Evolutionary conservation across 306 rosid genomes (phyloP), one percentile per base, ranked within the genome.

Genomic region (Dryas drummondii): DNA sequence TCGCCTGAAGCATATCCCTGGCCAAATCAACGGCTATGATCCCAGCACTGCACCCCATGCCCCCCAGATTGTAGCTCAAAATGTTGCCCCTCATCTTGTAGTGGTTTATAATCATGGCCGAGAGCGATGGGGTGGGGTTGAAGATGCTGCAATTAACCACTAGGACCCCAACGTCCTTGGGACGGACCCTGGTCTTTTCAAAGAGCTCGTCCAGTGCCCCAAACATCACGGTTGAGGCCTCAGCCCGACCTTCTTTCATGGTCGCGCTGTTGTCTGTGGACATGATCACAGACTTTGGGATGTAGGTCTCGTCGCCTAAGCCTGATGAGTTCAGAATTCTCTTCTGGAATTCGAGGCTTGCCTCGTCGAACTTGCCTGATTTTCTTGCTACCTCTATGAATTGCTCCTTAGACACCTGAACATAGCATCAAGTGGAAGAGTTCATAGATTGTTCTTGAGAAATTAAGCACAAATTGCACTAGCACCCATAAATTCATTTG

Each of bases 31-130:
- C 86, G 0, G 86, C 92, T 50, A 96, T 92, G 62, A 96, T 82
- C 45, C 98, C 99, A 0, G 98, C 99, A 53, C 98, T 92, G 46
- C 99, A 96, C 0, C 99, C 99, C 99, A 96, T 96, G 6, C 99
- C 99, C 0, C 99, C 99, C 2, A 96, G 91, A 55, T 96, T 96
- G 75, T 87, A 96, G 74, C 99, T 96, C 83, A 96, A 57, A 4
- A 96, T 87, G 80, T 92, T 96, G 1, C 99, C 99, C 27, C 99
- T 85, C 99, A 96, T 90, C 86, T 96, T 96, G 85, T 92, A 96
- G 74, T 90, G 99, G 85, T 96, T 96, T 32, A 96, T 96, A 71
- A 96, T 90, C 99, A 96, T 96, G 0, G 99, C 99, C 0, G 99
- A 96, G 14, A 96, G 72, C 0, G 99, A 96, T 0, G 99, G 99